Percentiles rank a stretch among this genome's conserved stretches.
These are phyloP conservation scores for Senecio squalidus DNA, from an alignment of 140 eudicot species.

Conservation along the genomic window DNA sequence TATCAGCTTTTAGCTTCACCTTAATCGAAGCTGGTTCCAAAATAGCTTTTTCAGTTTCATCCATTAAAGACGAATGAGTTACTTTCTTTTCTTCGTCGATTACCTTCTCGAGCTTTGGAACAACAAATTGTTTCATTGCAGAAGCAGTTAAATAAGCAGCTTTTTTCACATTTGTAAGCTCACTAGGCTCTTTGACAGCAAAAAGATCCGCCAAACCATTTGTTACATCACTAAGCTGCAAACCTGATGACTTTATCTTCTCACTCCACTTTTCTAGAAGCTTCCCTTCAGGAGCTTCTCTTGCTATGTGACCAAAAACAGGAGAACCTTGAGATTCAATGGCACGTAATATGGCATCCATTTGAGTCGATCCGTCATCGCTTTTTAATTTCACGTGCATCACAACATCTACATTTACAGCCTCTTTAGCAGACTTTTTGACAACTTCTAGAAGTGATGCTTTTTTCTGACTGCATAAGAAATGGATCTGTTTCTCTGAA, in stretches of 20 bases:
- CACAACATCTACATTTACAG: conserved; percentile 38
- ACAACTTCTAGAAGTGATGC: conserved; percentile 32
- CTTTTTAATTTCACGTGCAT: conserved; percentile 36
- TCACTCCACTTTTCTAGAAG: conserved; percentile 35
- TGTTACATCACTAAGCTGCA: conserved; percentile 35
- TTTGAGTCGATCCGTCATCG: conserved; percentile 29
- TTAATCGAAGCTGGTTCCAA: conserved; percentile 35
- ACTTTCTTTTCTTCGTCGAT: conserved; percentile 44
- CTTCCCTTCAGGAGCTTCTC: conserved; percentile 43
- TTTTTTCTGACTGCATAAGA: conserved; percentile 42
- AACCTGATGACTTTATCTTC: conserved; percentile 27
- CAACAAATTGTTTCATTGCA: conserved; percentile 41
- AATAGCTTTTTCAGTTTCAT: conserved; percentile 43
- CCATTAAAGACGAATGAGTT: conserved; percentile 36
- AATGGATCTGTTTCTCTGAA: conserved; percentile 39
- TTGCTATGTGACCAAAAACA: conserved; percentile 40
- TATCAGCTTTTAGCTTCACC: conserved; percentile 45
- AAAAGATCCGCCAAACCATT: conserved; percentile 42
- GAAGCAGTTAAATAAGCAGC: conserved; percentile 43
- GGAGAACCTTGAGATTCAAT: conserved; percentile 16
- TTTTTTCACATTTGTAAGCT: conserved; percentile 37
- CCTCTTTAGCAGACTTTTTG: conserved; percentile 33
- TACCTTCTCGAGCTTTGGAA: conserved; percentile 50
- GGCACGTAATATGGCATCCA: conserved; percentile 29
- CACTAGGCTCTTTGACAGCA: conserved; percentile 35